phyloP scores from a whole-genome alignment of 306 rosid genomes.

The Parietaria judaica region DNA sequence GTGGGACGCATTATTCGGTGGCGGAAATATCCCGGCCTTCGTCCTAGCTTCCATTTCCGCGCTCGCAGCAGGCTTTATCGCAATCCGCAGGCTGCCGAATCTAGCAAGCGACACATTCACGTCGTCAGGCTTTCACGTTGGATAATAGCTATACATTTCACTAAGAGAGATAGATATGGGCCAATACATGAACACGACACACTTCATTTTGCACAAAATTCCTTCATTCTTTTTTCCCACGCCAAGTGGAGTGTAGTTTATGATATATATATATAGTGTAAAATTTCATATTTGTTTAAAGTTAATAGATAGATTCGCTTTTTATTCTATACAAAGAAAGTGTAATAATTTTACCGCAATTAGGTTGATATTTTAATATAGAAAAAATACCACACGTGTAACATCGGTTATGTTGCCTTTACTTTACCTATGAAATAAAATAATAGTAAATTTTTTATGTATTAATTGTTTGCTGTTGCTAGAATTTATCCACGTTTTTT shows the following conservation, averaged over 20 bases:
- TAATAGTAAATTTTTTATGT: no score
- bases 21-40: constrained; percentile 89
- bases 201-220: constrained; percentile 24
- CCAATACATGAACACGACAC: neutral
- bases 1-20: constrained; percentile 93
- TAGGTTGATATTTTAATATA: neutral
- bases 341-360: neutral
- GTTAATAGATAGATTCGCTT: neutral
- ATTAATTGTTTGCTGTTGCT: no score
- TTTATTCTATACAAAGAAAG: neutral
- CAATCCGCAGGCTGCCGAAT: constrained; percentile 56
- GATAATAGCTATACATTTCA: constrained; percentile 27
- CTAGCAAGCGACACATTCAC: constrained; percentile 41
- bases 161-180: constrained; percentile 1
- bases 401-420: no score
- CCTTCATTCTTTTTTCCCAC: constrained; percentile 42
- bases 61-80: constrained; percentile 65
- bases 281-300: constrained; percentile 19
- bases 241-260: constrained; percentile 30
- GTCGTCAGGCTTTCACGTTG: constrained; percentile 72
- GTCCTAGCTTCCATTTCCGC: constrained; percentile 75
- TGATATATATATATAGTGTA: constrained; percentile 32
- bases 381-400: no score
- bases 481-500: no score
- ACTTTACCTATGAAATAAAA: no score